Evolutionary conservation across 371 early-diverging fungal genomes (phyloP), one percentile per base, ranked within the genome.

Genomic region (Cokeromyces recurvatus): DNA sequence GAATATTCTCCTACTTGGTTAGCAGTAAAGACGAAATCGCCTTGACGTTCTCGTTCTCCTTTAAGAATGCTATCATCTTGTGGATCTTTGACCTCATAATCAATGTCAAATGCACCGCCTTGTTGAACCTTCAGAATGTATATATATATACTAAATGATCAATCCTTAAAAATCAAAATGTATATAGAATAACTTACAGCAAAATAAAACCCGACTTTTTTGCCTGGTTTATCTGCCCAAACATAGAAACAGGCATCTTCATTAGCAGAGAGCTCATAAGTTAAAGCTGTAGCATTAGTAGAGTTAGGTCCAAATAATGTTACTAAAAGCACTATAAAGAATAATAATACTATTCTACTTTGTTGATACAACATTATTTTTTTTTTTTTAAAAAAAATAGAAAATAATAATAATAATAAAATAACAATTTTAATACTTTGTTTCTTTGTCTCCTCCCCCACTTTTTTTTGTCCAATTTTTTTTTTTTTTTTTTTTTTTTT

Each of bases 171-270:
- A n/a, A n/a, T n/a, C n/a, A n/a, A n/a, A n/a, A n/a, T n/a, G n/a
- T 29, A 29, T 29, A 29, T 29, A 8, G 5, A 5, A 11, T 11
- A 62, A 32, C 87, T 68, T 84, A 94, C 98, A 24, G 96, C 91
- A 84, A 94, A 95, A 75, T 95, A 97, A 61, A 97, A 92, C 19
- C 90, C 87, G 36, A 95, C 64, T 72, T 97, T 97, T 66, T 88
- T 82, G 48, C 79, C 83, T 5, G 85, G 79, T 38, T 75, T 56
- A 49, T 85, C 86, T 19, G 81, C 74, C 56, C 68, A 72, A 11
- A 79, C 69, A 68, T 86, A 90, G 64, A 88, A 92, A 61, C 92
- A 92, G 19, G 84, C 78, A 37, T 86, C 78, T 64, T 94, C 95
- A 59, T 90, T 88, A 21, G 95, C 90, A 40, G 82, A 82, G 57